phyloP scores from a whole-genome alignment of 306 rosid genomes.

The Leucaena leucocephala region DNA sequence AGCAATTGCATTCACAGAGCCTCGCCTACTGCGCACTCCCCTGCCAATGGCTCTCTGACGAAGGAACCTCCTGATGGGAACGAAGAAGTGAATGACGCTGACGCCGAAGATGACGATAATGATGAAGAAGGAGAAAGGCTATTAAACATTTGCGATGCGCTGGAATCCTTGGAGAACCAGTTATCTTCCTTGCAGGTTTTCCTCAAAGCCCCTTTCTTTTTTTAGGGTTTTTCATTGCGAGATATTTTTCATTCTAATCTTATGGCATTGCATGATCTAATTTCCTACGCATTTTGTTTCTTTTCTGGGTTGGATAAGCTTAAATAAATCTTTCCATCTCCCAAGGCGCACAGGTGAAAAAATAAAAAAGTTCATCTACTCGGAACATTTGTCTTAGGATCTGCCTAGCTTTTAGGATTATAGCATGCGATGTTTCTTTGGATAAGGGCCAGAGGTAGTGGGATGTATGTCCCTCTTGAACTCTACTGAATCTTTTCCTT shows the following conservation, averaged over 20 bases:
- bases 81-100: constrained; percentile 32
- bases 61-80: constrained; percentile 13
- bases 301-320: neutral
- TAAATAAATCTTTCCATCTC: neutral
- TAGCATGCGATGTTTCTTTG: constrained; percentile 21
- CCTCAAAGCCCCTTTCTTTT: neutral
- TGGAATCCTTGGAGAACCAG: constrained; percentile 86
- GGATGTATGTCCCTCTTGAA: neutral
- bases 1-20: constrained; percentile 62
- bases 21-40: neutral
- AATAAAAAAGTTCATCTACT: neutral
- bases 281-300: neutral
- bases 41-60: constrained; percentile 35
- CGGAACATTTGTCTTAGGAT: neutral
- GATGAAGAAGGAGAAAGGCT: constrained; percentile 53
- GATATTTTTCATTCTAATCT: neutral
- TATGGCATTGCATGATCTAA: neutral
- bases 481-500: neutral
- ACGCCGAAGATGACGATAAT: constrained; percentile 48
- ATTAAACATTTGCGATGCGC: constrained; percentile 77
- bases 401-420: neutral
- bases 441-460: neutral
- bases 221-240: constrained; percentile 8
- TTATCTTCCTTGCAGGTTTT: constrained; percentile 82
- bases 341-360: neutral